Base-by-base conservation (phyloP, 805 yeast species). In the Yamadazyma nakazawae region DNA sequence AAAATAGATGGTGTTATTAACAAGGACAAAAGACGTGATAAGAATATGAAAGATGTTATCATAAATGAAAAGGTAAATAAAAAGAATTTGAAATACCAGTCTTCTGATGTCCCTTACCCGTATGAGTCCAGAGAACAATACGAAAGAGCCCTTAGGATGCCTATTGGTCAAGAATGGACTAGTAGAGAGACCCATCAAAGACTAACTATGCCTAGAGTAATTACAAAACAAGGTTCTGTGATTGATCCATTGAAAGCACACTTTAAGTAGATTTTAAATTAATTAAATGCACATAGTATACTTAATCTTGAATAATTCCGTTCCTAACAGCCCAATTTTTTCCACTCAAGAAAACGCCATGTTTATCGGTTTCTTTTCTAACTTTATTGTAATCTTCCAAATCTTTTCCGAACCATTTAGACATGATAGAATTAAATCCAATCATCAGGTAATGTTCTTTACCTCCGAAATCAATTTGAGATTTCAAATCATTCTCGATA, bases 161-260 rank as follows among this genome's bases (percentile, higher is more conserved):
- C 98, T n/a, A 73, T 94, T 50, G 98, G 98, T 21, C 95, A 88
- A 65, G 96, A 94, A 67, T 94, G 98, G 98, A 83, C 92, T 8
- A 80, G 96, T 6, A 82, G 88, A 61, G 85, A 82, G 45, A 82
- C 96, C 3, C 94, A 87, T 71, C 96, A 90, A 71, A 81, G 81
- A 61, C 72, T 88, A 55, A 88, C 94, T 42, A 90, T 87, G 81
- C 98, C 99, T 36, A 78, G 87, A 58, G 84, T 94, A 35, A 75
- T 88, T 51, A 84, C 88, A 41, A 91, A 89, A 66, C 88, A 88
- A 53, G 97, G 98, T 58, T 76, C 80, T 50, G 90, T 91, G 41
- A 88, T 94, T 55, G 96, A 90, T 66, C 99, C 99, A 16, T 67
- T 94, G 57, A 86, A 85, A 62, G 89, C 88, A 1, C 94, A 94